These are phyloP conservation scores for Piloderma croceum DNA, from an alignment of 768 basidiomycete genomes.

Conservation along the genomic window DNA sequence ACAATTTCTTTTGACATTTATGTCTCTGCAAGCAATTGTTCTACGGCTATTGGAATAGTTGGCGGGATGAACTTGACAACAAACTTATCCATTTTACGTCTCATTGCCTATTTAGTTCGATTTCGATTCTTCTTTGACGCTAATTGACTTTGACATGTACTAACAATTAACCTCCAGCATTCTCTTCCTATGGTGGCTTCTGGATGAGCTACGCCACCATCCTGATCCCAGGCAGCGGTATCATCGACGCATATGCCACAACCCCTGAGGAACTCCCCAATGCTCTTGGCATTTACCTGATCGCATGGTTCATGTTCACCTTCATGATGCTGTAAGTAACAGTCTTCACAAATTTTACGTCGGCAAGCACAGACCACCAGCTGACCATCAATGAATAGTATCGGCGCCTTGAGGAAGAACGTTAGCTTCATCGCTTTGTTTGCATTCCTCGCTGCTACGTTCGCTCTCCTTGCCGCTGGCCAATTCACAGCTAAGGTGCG, in stretches of 20 bases:
- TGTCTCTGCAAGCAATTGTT: no score
- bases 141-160: not conserved
- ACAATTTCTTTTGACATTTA: no score
- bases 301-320: constrained; percentile 70
- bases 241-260: constrained; percentile 46
- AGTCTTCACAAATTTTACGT: not conserved
- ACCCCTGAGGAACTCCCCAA: constrained; percentile 35
- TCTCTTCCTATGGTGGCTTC: constrained; percentile 80
- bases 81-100: no score
- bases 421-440: constrained; percentile 46
- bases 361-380: not conserved
- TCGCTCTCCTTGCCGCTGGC: constrained; percentile 40
- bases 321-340: constrained; percentile 56
- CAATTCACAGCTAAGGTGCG: constrained; percentile 21
- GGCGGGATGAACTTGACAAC: no score
- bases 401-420: constrained; percentile 48
- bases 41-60: no score
- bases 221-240: constrained; percentile 63
- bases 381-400: constrained; percentile 19
- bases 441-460: constrained; percentile 49
- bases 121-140: not conserved
- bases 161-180: constrained; percentile 39
- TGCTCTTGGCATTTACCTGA: constrained; percentile 71
- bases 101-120: no score
- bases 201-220: constrained; percentile 82